Percentiles rank a stretch among this genome's conserved stretches.
These are phyloP conservation scores for Hyaloscypha variabilis DNA, from an alignment of 495 filamentous ascomycete species.

Conservation along the genomic window DNA sequence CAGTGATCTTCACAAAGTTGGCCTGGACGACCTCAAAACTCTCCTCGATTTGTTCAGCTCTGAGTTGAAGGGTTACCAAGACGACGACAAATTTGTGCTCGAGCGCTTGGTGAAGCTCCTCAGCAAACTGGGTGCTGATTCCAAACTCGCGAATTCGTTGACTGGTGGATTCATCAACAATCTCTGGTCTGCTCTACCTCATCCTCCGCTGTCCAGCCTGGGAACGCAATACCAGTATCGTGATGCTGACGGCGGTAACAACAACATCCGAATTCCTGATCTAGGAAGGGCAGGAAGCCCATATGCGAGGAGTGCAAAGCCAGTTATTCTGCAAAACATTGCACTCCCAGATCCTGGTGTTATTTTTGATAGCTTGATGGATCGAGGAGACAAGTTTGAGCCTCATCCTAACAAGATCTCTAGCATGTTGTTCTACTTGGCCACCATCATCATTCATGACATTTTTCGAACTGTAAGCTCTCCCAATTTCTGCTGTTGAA, in stretches of 20 bases:
- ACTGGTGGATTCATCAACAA: slow-evolving; percentile 72
- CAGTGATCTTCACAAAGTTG: slow-evolving; percentile 23
- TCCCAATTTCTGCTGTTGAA: background rate
- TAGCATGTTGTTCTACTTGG: slow-evolving; percentile 86
- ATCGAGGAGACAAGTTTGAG: slow-evolving; percentile 49
- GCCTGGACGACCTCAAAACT: slow-evolving; percentile 34
- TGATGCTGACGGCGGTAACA: slow-evolving; percentile 69
- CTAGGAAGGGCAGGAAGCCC: slow-evolving; percentile 62
- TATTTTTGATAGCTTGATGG: slow-evolving; percentile 65
- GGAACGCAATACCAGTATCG: slow-evolving; percentile 61
- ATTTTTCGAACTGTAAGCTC: slow-evolving; percentile 41
- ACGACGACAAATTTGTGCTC: slow-evolving; percentile 42
- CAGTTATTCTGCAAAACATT: slow-evolving; percentile 62
- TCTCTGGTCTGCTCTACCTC: slow-evolving; percentile 67
- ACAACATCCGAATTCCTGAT: slow-evolving; percentile 63
- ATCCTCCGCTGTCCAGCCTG: slow-evolving; percentile 49
- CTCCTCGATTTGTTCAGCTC: slow-evolving; percentile 38
- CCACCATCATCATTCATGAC: slow-evolving; percentile 88
- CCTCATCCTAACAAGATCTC: slow-evolving; percentile 62
- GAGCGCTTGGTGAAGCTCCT: slow-evolving; percentile 41
- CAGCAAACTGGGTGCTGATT: slow-evolving; percentile 37
- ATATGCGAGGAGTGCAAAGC: slow-evolving; percentile 75
- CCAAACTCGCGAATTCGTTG: slow-evolving; percentile 41
- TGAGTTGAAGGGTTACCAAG: slow-evolving; percentile 34
- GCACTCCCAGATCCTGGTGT: slow-evolving; percentile 73